Percentiles rank a stretch among this genome's conserved stretches.
Evolutionary conservation across 2,329 filamentous ascomycete genomes (phyloP).

Genomic region (Diaporthe sp.): DNA sequence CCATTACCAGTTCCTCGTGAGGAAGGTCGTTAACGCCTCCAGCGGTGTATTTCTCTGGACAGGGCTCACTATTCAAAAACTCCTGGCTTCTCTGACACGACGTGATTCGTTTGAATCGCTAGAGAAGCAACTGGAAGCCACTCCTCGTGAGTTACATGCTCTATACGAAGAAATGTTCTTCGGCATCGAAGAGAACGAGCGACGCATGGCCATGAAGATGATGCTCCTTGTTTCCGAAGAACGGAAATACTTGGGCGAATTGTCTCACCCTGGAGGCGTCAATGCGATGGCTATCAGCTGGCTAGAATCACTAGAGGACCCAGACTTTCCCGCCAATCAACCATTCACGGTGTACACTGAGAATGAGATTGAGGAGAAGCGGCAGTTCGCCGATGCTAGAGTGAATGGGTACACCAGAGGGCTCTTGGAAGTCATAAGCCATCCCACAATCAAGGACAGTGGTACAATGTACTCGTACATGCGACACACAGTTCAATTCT

Average conservation of each 20-base stretch:
- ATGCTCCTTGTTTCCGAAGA: neutral
- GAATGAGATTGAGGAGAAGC: neutral
- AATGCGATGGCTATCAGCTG: neutral
- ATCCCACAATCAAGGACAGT: no score
- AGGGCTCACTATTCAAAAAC: neutral
- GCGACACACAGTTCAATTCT: neutral
- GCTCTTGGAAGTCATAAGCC: neutral
- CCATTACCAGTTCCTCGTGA: neutral
- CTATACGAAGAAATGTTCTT: neutral
- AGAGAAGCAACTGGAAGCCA: neutral
- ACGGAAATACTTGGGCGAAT: neutral
- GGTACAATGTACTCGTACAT: no score
- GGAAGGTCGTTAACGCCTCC: neutral
- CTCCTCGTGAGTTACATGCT: neutral
- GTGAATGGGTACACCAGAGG: neutral
- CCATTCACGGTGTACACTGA: neutral
- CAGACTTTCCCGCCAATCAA: neutral
- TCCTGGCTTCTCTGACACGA: neutral
- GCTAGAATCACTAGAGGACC: neutral
- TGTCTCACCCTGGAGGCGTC: neutral
- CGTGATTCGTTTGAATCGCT: neutral
- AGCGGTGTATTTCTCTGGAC: neutral
- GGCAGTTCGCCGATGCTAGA: neutral
- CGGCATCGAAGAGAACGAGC: accelerated
- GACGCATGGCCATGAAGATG: neutral